Base-by-base conservation (phyloP, 352 stramenopile genomes). In the Pythium phragmiticola region DNA sequence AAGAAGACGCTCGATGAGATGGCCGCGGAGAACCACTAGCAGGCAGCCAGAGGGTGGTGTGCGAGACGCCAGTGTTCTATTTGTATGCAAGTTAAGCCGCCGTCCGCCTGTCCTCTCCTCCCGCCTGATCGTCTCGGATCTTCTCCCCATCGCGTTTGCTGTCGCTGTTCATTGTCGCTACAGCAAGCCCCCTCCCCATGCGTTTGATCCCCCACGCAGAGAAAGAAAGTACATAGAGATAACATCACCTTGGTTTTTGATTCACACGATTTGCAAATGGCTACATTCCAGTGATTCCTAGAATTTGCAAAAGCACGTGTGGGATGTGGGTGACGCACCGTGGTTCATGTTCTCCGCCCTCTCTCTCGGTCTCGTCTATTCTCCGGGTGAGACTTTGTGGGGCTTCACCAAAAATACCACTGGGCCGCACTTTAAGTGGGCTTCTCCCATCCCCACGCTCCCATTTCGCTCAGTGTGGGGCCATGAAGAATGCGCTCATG, bases 1-100 rank as follows among this genome's bases (percentile, higher is more conserved):
- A 94, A 94, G 74, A 94, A 94, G 73, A 88, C 81, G 26, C 70
- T 94, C 34, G 82, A 90, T 53, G 63, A 71, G 43, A 77, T 83
- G 73, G 59, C 72, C 17, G 59, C 58, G 36, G 59, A 72, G 21
- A 60, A 67, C 42, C 55, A 56, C 45, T 47, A 52, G 16, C 41
- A 47, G 45, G 12, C 39, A 28, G 30, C 37, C 7, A 39, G 16
- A 36, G 21, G 28, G 6, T 7, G 12, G 34, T 13, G 34, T 9
- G 34, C 34, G 7, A 9, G 34, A 14, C 7, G 34, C 34, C 7
- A 6, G 34, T 39, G 33, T 60, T 60, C 13, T 52, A 37, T 47
- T 21, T 41, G 54, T 60, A 42, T 30, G 2, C 54, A 26, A 60
- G 54, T 30, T 33, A 17, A 45, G 21, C 49, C 30, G 34, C 34